These are phyloP conservation scores for Podila epicladia DNA, from an alignment of 192 early-diverging fungal species.

Conservation along the genomic window DNA sequence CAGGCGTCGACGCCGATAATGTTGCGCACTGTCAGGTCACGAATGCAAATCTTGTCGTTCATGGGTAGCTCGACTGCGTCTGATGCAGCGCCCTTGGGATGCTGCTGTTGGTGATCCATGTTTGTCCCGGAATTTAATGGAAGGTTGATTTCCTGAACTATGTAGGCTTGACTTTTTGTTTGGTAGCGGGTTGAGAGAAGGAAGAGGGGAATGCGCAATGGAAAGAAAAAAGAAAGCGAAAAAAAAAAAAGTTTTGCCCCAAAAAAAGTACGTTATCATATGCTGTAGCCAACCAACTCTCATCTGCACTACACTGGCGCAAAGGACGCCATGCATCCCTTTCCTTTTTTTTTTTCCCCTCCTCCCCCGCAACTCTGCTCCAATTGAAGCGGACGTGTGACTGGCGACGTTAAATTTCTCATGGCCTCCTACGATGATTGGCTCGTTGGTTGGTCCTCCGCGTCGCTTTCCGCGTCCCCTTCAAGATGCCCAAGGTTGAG, in stretches of 20 bases:
- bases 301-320: too few species aligned
- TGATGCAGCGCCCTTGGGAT: constrained; percentile 1
- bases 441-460: neutral
- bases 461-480: too few species aligned
- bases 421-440: neutral
- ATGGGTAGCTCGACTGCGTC: constrained; percentile 31
- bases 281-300: too few species aligned
- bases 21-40: constrained; percentile 81
- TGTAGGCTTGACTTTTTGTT: too few species aligned
- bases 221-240: neutral
- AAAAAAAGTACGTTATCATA: too few species aligned
- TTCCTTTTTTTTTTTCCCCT: neutral
- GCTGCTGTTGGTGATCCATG: constrained; percentile 5
- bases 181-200: too few species aligned
- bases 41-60: constrained; percentile 74
- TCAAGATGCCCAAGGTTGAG: too few species aligned
- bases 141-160: too few species aligned
- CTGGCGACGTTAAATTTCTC: constrained; percentile 1
- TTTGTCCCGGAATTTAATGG: neutral
- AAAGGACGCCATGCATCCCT: neutral
- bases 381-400: neutral
- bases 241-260: neutral
- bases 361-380: neutral
- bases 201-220: neutral
- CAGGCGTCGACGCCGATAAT: constrained; percentile 94